Base-by-base conservation (phyloP, 495 filamentous ascomycete species). In the Margaritispora aquatica region DNA sequence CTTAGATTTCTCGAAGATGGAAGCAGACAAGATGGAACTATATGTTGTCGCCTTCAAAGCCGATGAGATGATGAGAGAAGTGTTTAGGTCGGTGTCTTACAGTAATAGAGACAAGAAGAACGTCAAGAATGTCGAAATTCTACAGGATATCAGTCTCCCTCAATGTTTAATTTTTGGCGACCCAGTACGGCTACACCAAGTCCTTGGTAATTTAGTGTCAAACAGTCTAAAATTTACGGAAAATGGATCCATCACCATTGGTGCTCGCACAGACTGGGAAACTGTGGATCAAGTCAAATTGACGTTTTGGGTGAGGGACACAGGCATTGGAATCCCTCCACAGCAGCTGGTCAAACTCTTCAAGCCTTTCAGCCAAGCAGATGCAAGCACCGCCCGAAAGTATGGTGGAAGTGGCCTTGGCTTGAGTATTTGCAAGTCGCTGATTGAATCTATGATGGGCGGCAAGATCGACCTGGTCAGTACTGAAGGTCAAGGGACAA, bases 211-310 rank as follows among this genome's bases (percentile, higher is more conserved):
- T 61, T 80, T 96, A 22, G 87, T 96, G 31, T 88, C 89, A 63
- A 96, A 96, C 74, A 91, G 87, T 69, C 87, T 97, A 70, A 96
- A 96, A 67, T 96, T 96, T 71, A 96, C 92, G 0, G 86, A 89
- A 36, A 81, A 88, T 60, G 92, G 92, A 8, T 88, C 88, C 13
- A 88, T 96, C 51, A 91, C 87, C 2, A 89, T 96, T 54, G 80
- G 80, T 54, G 88, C 89, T 7, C 80, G 74, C 55, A 82, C 88
- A 26, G 84, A 88, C 46, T 75, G 78, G 17, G 89, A 96, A 71
- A 84, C 82, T 50, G 76, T 82, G 13, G 83, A 89, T 44, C 79
- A 74, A 44, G 84, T 92, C 10, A 84, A 81, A 52, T 72, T 96
- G 47, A 90, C 88, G 29, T 92, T 89, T 69, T 91, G 88, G 63